Conservation (phyloP, 495 filamentous ascomycete species). For the Penicillium angulare region DNA sequence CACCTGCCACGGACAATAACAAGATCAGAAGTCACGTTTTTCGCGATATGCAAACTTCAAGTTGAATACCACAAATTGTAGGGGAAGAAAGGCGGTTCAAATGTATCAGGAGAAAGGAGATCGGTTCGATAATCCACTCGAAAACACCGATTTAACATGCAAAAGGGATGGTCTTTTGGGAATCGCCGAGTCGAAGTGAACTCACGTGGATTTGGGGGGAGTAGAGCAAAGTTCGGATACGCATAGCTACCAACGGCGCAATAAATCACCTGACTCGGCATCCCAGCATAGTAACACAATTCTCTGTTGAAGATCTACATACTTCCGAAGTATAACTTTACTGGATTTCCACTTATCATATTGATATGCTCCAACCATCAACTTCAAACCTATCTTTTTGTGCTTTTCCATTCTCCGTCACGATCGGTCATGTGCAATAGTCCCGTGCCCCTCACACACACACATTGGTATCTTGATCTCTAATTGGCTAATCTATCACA, state of each 20-base stretch:
- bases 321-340: not conserved
- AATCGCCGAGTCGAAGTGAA: slow-evolving; percentile 39
- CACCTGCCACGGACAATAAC: slow-evolving; percentile 52
- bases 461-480: not conserved
- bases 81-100: slow-evolving; percentile 15
- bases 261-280: slow-evolving; percentile 35
- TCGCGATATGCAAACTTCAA: slow-evolving; percentile 22
- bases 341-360: not conserved
- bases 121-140: slow-evolving; percentile 21
- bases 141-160: slow-evolving; percentile 26
- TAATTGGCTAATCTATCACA: slow-evolving; percentile 31
- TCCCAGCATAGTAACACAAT: not conserved
- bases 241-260: slow-evolving; percentile 27
- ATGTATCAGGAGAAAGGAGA: slow-evolving; percentile 9
- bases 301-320: not conserved
- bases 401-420: not conserved
- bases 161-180: slow-evolving; percentile 32
- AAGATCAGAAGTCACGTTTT: slow-evolving; percentile 39
- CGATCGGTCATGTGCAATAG: slow-evolving; percentile 36
- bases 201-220: slow-evolving; percentile 44
- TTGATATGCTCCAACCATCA: not conserved
- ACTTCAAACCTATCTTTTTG: not conserved
- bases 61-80: slow-evolving; percentile 22
- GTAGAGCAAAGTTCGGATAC: slow-evolving; percentile 25
- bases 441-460: slow-evolving; percentile 40